Conservation (phyloP, 2,329 filamentous ascomycete genomes). For the Paecilomyces niveus region DNA sequence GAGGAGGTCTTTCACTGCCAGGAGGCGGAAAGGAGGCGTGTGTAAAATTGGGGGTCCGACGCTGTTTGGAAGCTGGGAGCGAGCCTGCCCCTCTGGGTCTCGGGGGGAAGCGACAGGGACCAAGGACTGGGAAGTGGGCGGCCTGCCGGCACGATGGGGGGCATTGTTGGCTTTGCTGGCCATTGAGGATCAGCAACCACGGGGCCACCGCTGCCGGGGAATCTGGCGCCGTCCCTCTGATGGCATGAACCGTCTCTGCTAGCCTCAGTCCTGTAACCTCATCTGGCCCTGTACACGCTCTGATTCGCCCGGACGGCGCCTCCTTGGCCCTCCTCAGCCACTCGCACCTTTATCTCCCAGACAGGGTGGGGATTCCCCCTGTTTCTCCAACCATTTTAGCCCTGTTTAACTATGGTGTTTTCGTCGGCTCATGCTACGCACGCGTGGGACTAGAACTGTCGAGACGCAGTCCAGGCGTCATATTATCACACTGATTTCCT, state of each 20-base stretch:
- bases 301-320: not conserved
- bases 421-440: not conserved
- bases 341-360: not conserved
- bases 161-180: not conserved
- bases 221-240: not conserved
- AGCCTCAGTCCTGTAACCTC: not conserved
- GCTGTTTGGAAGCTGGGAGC: not conserved
- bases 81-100: not conserved
- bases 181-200: not conserved
- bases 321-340: not conserved
- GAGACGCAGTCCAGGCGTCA: not conserved
- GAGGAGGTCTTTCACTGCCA: constrained; percentile 2
- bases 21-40: constrained; percentile 3
- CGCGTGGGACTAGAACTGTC: not conserved
- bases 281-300: accelerated
- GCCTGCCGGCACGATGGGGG: not conserved
- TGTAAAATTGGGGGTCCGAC: not conserved
- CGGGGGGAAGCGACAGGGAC: not conserved
- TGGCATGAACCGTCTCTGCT: not conserved
- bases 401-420: not conserved
- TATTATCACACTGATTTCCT: not conserved
- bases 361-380: not conserved
- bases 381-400: not conserved
- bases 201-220: not conserved
- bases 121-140: not conserved